Base-by-base conservation (phyloP, 805 yeast genomes). In the Grigorovia humatica region DNA sequence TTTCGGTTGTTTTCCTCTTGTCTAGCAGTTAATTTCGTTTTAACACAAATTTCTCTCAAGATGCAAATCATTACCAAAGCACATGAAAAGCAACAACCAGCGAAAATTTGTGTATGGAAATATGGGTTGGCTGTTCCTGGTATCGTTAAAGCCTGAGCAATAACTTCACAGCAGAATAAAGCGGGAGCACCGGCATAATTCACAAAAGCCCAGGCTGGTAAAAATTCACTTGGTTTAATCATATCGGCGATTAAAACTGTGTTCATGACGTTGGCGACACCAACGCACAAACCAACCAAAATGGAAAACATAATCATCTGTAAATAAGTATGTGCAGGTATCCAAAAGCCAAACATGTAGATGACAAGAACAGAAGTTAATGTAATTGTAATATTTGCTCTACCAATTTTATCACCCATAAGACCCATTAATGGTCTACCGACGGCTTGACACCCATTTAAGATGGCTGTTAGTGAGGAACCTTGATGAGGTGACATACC, bases 21-120 rank as follows among this genome's bases (percentile, higher is more conserved):
- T 51, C 59, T 52, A 15, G 48, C 51, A 2, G 50, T 51, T 15
- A 80, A 54, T 60, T 70, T 70, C 47, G 75, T 63, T 45, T 71
- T 57, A 2, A 82, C 76, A 50, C 76, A 69, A 70, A 73, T 70
- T 54, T 79, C 82, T 55, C 89, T 70, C 19, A 79, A 68, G 0
- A 78, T 67, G 2, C 78, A 52, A 52, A 77, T 64, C 35, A 78
- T 51, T 2, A 78, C 6, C 11, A 74, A 59, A 0, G 76, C 75
- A 17, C 64, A 64, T 13, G 75, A 60, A 55, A 74, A 76, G 46
- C 76, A 63, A n/a, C 71, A 57, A 2, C 85, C 87, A 3, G 81
- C 75, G 62, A 80, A 81, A 1, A 81, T 69, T 58, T 82, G 87
- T 2, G 83, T 73, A 55, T 81, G 74, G 41, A 77, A 65, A 56